phyloP scores from a whole-genome alignment of 352 stramenopile genomes.

The Globisporangium barbulae region DNA sequence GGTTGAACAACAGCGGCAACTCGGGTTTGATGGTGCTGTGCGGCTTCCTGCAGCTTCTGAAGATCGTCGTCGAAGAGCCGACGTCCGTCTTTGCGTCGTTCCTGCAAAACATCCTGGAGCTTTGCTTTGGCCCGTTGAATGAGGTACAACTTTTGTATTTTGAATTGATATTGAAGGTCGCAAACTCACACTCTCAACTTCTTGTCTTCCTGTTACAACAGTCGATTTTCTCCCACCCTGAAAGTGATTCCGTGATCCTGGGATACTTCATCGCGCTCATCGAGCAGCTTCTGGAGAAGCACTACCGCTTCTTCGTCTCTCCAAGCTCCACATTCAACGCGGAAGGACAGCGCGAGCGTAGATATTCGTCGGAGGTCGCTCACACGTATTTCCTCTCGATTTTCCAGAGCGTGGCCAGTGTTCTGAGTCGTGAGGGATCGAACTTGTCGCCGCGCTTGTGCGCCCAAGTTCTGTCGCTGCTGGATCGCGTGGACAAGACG shows the following conservation, averaged over 20 bases:
- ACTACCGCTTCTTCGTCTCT: constrained; percentile 78
- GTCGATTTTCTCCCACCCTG: constrained; percentile 67
- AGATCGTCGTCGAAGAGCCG: constrained; percentile 74
- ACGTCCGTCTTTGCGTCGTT: constrained; percentile 72
- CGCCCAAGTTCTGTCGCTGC: constrained; percentile 61
- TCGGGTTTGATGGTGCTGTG: constrained; percentile 67
- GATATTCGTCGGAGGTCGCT: constrained; percentile 59
- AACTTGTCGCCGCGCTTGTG: constrained; percentile 60
- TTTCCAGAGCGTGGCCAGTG: constrained; percentile 65
- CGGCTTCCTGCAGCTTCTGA: constrained; percentile 73
- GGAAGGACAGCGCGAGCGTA: constrained; percentile 49
- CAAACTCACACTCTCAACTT: background rate
- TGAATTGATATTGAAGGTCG: background rate
- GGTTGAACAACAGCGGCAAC: constrained; percentile 58
- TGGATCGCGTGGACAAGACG: constrained; percentile 65
- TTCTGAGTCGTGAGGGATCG: constrained; percentile 52
- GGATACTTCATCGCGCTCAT: constrained; percentile 70
- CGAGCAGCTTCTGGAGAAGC: constrained; percentile 75
- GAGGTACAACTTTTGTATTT: constrained; percentile 33
- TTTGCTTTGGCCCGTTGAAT: constrained; percentile 77
- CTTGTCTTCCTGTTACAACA: constrained; percentile 14
- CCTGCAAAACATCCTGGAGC: constrained; percentile 68
- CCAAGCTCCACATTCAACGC: constrained; percentile 39
- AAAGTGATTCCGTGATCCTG: constrained; percentile 68
- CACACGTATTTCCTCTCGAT: constrained; percentile 76